phyloP scores from a whole-genome alignment of 176 grass and related monocot genomes.

The Cymbopogon citratus region DNA sequence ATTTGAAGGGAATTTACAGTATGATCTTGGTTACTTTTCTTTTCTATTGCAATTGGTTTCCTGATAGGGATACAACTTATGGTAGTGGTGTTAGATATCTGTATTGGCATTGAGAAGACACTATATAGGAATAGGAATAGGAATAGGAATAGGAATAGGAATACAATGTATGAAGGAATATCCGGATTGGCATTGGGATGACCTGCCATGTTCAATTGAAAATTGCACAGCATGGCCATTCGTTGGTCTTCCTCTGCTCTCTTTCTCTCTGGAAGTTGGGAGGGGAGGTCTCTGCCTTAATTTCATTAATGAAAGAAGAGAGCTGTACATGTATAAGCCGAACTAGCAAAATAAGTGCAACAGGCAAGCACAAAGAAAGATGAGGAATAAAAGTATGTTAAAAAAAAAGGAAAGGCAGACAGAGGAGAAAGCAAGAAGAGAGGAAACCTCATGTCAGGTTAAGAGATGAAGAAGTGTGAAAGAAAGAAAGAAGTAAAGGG shows the following conservation, averaged over 20 bases:
- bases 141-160: too few relatives aligned
- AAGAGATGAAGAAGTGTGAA: not conserved
- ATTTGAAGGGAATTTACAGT: slow-evolving; percentile 92
- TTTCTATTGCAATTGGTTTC: not conserved
- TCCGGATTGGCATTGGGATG: too few relatives aligned
- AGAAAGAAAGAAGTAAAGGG: not conserved
- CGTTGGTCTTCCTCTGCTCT: not conserved
- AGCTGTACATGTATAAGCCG: not conserved
- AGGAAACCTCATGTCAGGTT: not conserved
- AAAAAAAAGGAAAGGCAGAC: not conserved
- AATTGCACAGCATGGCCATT: not conserved
- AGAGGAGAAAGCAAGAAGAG: not conserved
- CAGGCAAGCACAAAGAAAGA: not conserved
- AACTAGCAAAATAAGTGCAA: not conserved
- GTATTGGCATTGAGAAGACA: not conserved
- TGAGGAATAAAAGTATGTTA: not conserved
- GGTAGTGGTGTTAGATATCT: not conserved
- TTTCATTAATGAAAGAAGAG: not conserved
- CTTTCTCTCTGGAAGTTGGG: not conserved
- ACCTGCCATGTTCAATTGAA: not conserved
- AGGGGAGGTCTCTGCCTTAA: not conserved
- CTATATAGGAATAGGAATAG: too few relatives aligned
- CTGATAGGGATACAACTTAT: not conserved
- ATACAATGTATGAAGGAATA: not conserved
- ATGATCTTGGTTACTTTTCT: slow-evolving; percentile 29